Evolutionary conservation across 371 early-diverging fungal species (phyloP).

Genomic region (Rhizopus sp.): DNA sequence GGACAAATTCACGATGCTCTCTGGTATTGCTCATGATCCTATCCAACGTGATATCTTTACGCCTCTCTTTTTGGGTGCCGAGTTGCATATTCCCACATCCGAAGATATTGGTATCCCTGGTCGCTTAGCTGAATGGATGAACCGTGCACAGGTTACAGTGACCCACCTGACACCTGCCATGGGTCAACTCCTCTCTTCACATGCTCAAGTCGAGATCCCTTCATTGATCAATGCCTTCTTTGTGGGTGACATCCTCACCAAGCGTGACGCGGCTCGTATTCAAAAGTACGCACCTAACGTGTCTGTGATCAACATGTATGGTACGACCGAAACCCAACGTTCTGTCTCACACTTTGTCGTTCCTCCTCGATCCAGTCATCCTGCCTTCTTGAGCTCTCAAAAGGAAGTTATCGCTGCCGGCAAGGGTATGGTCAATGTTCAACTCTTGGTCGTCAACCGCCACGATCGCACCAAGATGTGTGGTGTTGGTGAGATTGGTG

Average conservation of each 20-base stretch:
- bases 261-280: conserved; percentile 93
- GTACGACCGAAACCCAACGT: conserved; percentile 97
- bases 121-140: conserved; percentile 95
- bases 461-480: conserved; percentile 73
- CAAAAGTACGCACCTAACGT: conserved; percentile 90
- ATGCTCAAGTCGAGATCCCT: conserved; percentile 86
- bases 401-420: conserved; percentile 99
- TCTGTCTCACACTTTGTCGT: conserved; percentile 93
- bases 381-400: conserved; percentile 81
- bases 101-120: conserved; percentile 97
- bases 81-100: conserved; percentile 90
- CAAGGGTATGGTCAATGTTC: conserved; percentile 94
- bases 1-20: conserved; percentile 96
- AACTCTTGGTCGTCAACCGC: conserved; percentile 93
- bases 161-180: conserved; percentile 98
- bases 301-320: conserved; percentile 97
- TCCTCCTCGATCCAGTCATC: conserved; percentile 74
- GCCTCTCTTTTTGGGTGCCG: conserved; percentile 94
- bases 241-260: conserved; percentile 97
- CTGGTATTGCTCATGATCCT: conserved; percentile 98
- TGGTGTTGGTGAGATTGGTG: conserved; percentile 97
- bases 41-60: conserved; percentile 99
- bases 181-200: conserved; percentile 97
- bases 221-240: conserved; percentile 93
- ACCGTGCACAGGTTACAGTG: conserved; percentile 74